These are phyloP conservation scores for Tetrastigma voinierianum DNA, from an alignment of 164 flowering plant species.

Conservation along the genomic window DNA sequence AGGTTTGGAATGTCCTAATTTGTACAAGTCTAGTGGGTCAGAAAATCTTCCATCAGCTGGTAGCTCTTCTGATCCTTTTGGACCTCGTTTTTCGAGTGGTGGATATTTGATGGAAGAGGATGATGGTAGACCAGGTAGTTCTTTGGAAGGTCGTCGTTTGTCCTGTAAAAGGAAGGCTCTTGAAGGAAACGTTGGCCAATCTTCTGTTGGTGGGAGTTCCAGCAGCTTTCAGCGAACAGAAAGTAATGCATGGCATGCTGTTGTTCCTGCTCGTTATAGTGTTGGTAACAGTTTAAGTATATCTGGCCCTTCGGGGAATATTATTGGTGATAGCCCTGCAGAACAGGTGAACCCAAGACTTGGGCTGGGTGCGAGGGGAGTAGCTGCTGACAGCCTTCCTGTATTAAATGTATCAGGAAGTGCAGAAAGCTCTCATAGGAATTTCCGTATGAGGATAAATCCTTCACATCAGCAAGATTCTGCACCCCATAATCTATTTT, in stretches of 20 bases:
- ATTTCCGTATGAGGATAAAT: conserved; percentile 39
- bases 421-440: conserved; percentile 35
- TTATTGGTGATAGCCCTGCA: conserved; percentile 15
- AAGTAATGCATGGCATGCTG: conserved; percentile 38
- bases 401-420: conserved; percentile 18
- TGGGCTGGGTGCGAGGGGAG: conserved; percentile 29
- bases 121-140: conserved; percentile 51
- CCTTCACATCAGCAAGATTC: conserved; percentile 35
- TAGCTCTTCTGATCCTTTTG: conserved; percentile 42
- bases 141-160: conserved; percentile 56
- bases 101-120: conserved; percentile 39
- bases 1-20: conserved; percentile 29
- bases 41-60: conserved; percentile 27
- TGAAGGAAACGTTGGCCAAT: conserved; percentile 60
- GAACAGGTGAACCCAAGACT: conserved; percentile 38
- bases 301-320: conserved; percentile 24
- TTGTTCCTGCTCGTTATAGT: conserved; percentile 25
- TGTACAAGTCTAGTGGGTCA: conserved; percentile 30
- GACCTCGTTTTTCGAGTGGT: conserved; percentile 33
- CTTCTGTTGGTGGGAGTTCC: conserved; percentile 52
- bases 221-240: conserved; percentile 44
- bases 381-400: conserved; percentile 22
- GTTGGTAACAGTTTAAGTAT: conserved; percentile 28
- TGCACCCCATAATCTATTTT: conserved; percentile 16
- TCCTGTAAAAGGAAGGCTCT: conserved; percentile 73